Conservation (phyloP, 306 rosid species). For the Vigna hirtella region DNA sequence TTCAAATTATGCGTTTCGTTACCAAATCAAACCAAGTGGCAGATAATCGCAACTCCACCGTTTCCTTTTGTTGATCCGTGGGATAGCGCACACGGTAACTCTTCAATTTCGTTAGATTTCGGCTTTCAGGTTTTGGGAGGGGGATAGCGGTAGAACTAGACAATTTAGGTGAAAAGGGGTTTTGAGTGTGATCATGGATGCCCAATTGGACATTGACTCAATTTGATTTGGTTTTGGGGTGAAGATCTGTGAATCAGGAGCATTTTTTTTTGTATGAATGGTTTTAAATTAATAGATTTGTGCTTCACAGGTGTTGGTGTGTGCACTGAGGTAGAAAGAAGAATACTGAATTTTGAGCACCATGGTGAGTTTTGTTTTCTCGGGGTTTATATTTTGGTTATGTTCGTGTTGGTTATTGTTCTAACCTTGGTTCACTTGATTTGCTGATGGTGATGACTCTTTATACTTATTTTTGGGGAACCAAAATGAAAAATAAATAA, state of each 20-base stretch:
- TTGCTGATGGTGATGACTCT: slow-evolving; percentile 20
- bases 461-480: slow-evolving; percentile 7
- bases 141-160: slow-evolving; percentile 2
- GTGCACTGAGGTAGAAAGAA: slow-evolving; percentile 30
- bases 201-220: background rate
- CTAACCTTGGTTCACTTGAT: slow-evolving; percentile 38
- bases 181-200: slow-evolving; percentile 13
- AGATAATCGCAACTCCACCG: background rate
- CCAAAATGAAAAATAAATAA: background rate
- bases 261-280: background rate
- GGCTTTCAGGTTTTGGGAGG: slow-evolving; percentile 31
- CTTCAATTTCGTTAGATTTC: slow-evolving; percentile 23
- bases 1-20: slow-evolving; percentile 42
- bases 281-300: slow-evolving; percentile 29
- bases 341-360: slow-evolving; percentile 43
- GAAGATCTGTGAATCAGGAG: slow-evolving; percentile 26
- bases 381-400: slow-evolving; percentile 18
- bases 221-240: slow-evolving; percentile 29
- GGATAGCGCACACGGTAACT: slow-evolving; percentile 40
- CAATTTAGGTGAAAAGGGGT: background rate
- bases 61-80: slow-evolving; percentile 32
- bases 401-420: background rate
- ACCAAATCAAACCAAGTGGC: background rate
- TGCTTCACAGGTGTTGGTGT: slow-evolving; percentile 43
- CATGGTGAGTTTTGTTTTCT: slow-evolving; percentile 52